Conservation (phyloP, 768 basidiomycete species). For the Termitomyces sp. region DNA sequence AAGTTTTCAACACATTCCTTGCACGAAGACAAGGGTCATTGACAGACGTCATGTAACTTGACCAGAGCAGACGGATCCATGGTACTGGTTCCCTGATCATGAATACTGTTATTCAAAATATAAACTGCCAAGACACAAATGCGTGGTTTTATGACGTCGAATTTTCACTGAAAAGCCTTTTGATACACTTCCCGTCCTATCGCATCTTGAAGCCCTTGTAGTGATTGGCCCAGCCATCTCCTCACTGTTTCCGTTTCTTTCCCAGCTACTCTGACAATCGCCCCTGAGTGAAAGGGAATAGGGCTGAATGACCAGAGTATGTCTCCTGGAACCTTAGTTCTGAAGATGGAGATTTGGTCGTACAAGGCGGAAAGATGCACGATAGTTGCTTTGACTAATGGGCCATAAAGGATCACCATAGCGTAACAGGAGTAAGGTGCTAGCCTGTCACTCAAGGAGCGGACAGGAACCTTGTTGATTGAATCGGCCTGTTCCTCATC, state of each 20-base stretch:
- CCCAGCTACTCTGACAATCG: constrained; percentile 70
- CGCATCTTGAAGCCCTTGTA: constrained; percentile 44
- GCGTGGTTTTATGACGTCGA: background rate
- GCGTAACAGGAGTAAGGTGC: constrained; percentile 89
- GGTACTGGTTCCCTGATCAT: background rate
- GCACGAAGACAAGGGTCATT: background rate
- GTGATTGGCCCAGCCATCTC: constrained; percentile 55
- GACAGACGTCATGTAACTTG: background rate
- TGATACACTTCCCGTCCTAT: constrained; percentile 63
- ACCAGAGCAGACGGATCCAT: background rate
- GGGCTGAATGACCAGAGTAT: constrained; percentile 81
- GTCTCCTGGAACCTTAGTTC: constrained; percentile 47
- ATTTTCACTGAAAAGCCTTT: constrained; percentile 45
- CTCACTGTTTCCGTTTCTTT: constrained; percentile 72
- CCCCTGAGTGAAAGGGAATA: constrained; percentile 34
- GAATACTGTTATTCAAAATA: background rate
- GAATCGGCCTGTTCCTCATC: constrained; percentile 34
- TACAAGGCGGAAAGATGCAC: constrained; percentile 43
- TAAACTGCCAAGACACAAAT: background rate
- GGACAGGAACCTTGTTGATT: constrained; percentile 24
- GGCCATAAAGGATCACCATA: constrained; percentile 76
- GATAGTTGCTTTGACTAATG: constrained; percentile 44
- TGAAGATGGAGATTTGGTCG: constrained; percentile 56
- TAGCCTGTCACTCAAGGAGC: constrained; percentile 54
- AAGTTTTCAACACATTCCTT: background rate